Conservation (phyloP, 257 asterid genomes). For the Solanum virginianum region DNA sequence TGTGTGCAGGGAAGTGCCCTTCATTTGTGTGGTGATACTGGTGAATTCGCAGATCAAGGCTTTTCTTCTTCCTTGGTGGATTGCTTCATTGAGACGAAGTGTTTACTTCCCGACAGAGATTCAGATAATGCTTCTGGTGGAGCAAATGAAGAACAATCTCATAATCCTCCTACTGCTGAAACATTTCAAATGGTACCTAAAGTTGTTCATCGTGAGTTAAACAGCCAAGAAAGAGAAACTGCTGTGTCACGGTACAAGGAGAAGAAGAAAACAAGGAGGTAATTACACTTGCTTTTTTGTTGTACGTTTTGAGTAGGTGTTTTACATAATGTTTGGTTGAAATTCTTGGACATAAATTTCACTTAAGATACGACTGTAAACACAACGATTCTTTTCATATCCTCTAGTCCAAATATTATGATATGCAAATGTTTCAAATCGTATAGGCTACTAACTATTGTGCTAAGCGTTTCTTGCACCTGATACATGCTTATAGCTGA, state of each 20-base stretch:
- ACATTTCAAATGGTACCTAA: constrained; percentile 23
- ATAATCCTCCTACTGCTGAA: constrained; percentile 16
- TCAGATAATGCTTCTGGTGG: constrained; percentile 31
- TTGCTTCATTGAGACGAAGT: constrained; percentile 32
- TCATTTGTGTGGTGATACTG: constrained; percentile 24
- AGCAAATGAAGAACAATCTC: constrained; percentile 28
- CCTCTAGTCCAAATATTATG: background rate
- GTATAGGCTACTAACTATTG: background rate
- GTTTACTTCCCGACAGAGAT: constrained; percentile 57
- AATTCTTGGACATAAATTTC: background rate
- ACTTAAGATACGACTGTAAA: background rate
- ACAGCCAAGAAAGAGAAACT: constrained; percentile 70
- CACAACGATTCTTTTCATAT: background rate
- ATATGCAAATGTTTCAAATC: background rate
- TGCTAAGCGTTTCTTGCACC: background rate
- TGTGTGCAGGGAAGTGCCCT: constrained; percentile 30
- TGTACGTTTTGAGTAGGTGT: background rate
- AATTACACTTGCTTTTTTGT: background rate
- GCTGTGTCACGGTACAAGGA: constrained; percentile 86
- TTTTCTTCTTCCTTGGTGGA: constrained; percentile 27
- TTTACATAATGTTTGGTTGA: too few relatives aligned
- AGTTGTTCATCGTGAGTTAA: constrained; percentile 40
- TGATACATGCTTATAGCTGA: background rate
- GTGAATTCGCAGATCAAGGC: constrained; percentile 30
- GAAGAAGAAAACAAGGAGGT: constrained; percentile 91